Evolutionary conservation across 257 asterid species (phyloP), one percentile per base, ranked within the genome.

Genomic region (Gentiana straminea): DNA sequence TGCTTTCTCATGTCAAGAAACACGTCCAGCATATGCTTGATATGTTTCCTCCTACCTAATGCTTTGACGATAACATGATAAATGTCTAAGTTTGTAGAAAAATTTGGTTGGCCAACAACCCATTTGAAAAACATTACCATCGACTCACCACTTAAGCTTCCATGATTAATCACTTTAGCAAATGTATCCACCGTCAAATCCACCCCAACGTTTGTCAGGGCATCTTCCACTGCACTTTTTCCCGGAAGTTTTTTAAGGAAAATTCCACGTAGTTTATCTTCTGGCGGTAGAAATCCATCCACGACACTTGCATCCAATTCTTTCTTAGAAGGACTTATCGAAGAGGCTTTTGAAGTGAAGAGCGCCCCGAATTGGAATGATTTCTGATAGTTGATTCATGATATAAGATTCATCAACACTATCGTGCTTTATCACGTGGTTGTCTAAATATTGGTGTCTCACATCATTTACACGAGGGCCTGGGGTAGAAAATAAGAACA

Each of bases 201-300:
- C 1, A 84, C 80, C 15, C 53, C 81, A 62, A 77, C 81, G 35
- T 62, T 60, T 34, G 64, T 60, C 41, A 87, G 84, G 57, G 94
- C 94, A 8, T 69, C 61, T 33, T 58, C 69, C 57, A 69, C 63
- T 33, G 85, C 85, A 35, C 65, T 3, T 66, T 55, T 77, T 4
- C 94, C 77, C 24, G 24, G 34, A 39, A 84, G 63, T 55, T 83
- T 84, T 67, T 79, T 95, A 55, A 91, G 69, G 67, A 91, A 91
- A 63, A 91, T 73, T 11, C 96, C 98, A 2, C 92, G 81, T 46
- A 87, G 73, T 62, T 83, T 91, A 45, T 91, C 95, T 64, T 82
- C 96, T 1, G 93, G 89, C 6, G 76, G 66, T 65, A 90, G 71
- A 62, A 79, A 81, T 10, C 60, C 86, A 62, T 90, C 95, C n/a